Evolutionary conservation across 257 asterid genomes (phyloP).

Genomic region (Solanum dulcamara): DNA sequence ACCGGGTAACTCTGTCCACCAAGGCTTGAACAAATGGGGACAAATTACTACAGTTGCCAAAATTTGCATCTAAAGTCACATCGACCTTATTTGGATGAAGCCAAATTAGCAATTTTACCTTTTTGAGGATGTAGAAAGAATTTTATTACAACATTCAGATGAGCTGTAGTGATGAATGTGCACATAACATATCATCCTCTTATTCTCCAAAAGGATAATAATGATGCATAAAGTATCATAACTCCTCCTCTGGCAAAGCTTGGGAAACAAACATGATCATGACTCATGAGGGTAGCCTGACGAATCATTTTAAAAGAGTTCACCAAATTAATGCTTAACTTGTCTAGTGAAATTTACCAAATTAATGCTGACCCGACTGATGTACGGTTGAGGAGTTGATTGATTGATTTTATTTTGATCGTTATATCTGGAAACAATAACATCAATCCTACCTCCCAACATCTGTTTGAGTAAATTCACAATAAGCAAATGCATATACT

Average conservation of each 20-base stretch:
- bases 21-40: not conserved
- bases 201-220: not conserved
- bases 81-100: not conserved
- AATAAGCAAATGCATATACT: not conserved
- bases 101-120: not conserved
- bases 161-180: not conserved
- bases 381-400: not conserved
- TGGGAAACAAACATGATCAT: not conserved
- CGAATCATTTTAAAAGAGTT: not conserved
- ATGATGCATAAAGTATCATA: not conserved
- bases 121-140: not conserved
- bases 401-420: not conserved
- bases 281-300: not conserved
- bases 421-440: not conserved
- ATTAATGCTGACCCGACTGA: not conserved
- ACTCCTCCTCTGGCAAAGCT: not conserved
- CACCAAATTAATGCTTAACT: not conserved
- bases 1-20: not conserved
- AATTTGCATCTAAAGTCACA: not conserved
- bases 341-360: not conserved
- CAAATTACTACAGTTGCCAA: not conserved
- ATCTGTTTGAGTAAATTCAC: not conserved
- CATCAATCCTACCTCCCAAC: not conserved
- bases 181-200: not conserved
- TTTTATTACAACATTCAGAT: not conserved